A percentile compares a stretch with the other conserved stretches of the same genome.
phyloP scores from a whole-genome alignment of 2,329 filamentous ascomycete genomes.

The Tolypocladium amazonense region DNA sequence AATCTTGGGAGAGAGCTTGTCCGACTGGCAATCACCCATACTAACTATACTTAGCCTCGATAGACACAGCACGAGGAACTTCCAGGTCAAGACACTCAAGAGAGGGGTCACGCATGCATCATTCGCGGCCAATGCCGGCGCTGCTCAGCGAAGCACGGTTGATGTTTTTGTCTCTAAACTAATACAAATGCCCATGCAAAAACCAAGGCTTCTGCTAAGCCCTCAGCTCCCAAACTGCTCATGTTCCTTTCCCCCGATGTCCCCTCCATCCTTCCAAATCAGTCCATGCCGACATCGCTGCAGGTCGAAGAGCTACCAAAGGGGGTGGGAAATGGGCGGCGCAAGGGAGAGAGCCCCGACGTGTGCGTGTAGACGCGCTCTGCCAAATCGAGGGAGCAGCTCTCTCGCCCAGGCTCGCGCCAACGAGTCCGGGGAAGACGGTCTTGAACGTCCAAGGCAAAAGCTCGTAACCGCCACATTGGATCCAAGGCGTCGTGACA shows the following conservation, averaged over 20 bases:
- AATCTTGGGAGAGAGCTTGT: neutral
- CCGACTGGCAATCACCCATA: no score
- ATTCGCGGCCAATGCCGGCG: neutral
- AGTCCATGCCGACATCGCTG: neutral
- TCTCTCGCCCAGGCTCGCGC: neutral
- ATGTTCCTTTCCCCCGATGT: neutral
- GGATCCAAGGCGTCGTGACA: constrained; percentile 10
- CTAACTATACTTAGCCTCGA: neutral
- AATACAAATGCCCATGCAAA: constrained; percentile 2
- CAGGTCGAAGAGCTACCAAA: neutral
- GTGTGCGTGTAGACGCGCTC: neutral
- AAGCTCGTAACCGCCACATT: neutral
- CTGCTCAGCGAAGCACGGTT: constrained; percentile 1
- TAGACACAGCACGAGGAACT: neutral
- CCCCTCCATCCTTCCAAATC: neutral
- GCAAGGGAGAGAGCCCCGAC: neutral
- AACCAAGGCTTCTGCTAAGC: neutral
- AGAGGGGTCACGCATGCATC: neutral
- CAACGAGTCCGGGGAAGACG: neutral
- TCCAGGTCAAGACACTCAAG: neutral
- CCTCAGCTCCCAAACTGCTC: neutral
- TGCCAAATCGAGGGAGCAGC: neutral
- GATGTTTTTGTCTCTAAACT: neutral
- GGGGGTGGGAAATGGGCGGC: neutral
- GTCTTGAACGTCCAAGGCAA: constrained; percentile 8